These are phyloP conservation scores for Biscogniauxia marginata DNA, from an alignment of 2,329 filamentous ascomycete species.

Conservation along the genomic window DNA sequence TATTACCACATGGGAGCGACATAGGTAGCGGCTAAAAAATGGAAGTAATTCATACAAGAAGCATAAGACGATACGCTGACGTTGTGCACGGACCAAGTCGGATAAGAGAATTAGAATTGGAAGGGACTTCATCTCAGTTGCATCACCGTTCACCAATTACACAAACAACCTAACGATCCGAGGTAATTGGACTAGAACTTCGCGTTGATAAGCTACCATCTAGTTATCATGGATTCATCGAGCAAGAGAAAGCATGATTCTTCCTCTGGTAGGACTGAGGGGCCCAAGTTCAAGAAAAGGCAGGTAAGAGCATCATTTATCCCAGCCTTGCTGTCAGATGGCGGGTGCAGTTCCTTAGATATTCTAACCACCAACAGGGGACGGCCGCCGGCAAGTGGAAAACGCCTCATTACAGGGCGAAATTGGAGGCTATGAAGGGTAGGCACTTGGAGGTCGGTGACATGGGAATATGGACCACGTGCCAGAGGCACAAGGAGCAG, in stretches of 20 bases:
- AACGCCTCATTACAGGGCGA: constrained; percentile 57
- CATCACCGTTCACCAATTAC: too few species aligned
- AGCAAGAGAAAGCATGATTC: constrained; percentile 37
- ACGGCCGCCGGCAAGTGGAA: constrained; percentile 59
- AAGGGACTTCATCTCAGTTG: too few species aligned
- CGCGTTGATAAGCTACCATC: constrained; percentile 18
- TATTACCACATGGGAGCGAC: too few species aligned
- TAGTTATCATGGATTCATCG: constrained; percentile 30
- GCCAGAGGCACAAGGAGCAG: constrained; percentile 67
- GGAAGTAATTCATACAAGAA: too few species aligned
- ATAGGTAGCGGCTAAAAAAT: too few species aligned
- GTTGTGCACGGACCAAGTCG: too few species aligned
- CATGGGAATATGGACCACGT: constrained; percentile 75
- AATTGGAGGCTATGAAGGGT: constrained; percentile 38
- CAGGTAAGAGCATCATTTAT: constrained; percentile 28
- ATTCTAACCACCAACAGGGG: constrained; percentile 34
- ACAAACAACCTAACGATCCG: too few species aligned
- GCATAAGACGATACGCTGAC: too few species aligned
- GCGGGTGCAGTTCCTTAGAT: background rate
- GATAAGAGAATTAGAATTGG: too few species aligned
- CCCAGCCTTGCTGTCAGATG: background rate
- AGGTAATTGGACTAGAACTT: background rate
- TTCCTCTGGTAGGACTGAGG: constrained; percentile 18
- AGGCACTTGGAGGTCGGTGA: constrained; percentile 63
- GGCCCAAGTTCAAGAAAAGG: constrained; percentile 35